Evolutionary conservation across 179 eudicot genomes (phyloP), one percentile per base, ranked within the genome.

Genomic region (Spergularia azorica): DNA sequence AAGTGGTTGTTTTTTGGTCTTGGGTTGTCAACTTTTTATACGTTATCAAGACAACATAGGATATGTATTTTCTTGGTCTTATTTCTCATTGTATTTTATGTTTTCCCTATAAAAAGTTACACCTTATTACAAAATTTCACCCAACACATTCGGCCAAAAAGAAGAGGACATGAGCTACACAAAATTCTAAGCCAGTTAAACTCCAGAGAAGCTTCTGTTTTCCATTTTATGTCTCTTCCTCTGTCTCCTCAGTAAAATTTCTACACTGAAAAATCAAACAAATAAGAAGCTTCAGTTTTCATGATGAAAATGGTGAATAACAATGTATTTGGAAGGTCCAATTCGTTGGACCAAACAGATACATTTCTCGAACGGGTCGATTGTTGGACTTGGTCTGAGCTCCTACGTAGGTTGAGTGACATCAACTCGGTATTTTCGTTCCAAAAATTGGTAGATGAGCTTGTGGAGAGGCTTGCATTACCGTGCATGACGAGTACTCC

Each of bases 381-480:
- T 10, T 77, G 36, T 11, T 85, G 88, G 88, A 56, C 83, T 4
- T 85, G 85, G 85, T 69, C 80, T 8, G 85, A 85, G 63, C 85
- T 85, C 60, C 16, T 85, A 41, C 17, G 46, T 72, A 70, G 70
- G 26, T 67, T 63, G 18, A 3, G 36, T 9, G 65, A 71, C 39
- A 61, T 41, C 4, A 16, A 62, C 50, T 51, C 41, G 8, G 43
- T 71, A 10, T 60, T 54, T 52, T 72, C 39, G 1, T 12, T 84
- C 2, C 72, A 69, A 58, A 70, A 41, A 63, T 74, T 79, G 17
- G 71, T 80, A 18, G 75, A 75, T 57, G 88, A 79, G 83, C 26
- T 82, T 21, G 79, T 82, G 0, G 81, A 63, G 55, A 77, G 88
- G 71, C 69, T 85, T 64, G 72, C 70, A 48, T 77, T 71, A 36